Conservation (phyloP, 495 filamentous ascomycete species). For the Clavariopsis aquatica region DNA sequence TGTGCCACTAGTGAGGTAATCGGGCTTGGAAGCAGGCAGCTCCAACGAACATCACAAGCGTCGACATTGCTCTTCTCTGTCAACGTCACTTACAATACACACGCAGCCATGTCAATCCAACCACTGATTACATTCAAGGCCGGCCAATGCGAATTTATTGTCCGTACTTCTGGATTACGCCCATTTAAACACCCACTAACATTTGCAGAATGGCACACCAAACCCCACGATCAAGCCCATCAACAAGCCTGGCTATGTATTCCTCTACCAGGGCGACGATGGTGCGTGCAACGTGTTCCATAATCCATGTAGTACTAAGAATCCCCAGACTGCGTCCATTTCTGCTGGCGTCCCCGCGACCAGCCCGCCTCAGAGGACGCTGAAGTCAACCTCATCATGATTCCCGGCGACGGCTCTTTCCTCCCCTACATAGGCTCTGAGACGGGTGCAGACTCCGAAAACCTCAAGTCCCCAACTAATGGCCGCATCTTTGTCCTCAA, state of each 20-base stretch:
- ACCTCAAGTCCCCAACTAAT: constrained; percentile 67
- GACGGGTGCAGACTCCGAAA: constrained; percentile 47
- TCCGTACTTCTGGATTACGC: constrained; percentile 44
- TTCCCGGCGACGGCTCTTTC: constrained; percentile 86
- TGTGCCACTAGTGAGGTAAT: neutral
- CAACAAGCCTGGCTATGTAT: constrained; percentile 80
- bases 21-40: constrained; percentile 5
- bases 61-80: neutral
- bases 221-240: constrained; percentile 64
- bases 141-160: constrained; percentile 83
- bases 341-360: constrained; percentile 85
- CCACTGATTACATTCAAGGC: constrained; percentile 97
- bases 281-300: constrained; percentile 26
- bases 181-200: constrained; percentile 9
- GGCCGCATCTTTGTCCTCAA: constrained; percentile 92
- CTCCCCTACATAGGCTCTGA: constrained; percentile 62
- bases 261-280: constrained; percentile 93
- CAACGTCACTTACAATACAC: neutral
- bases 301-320: constrained; percentile 19
- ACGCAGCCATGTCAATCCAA: constrained; percentile 61
- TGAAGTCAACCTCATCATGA: constrained; percentile 82
- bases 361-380: constrained; percentile 61
- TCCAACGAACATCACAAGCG: constrained; percentile 17
- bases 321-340: constrained; percentile 76
- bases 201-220: constrained; percentile 47